Conservation (phyloP, 1,139 yeast species). For the Saccharomyces hybrid region DNA sequence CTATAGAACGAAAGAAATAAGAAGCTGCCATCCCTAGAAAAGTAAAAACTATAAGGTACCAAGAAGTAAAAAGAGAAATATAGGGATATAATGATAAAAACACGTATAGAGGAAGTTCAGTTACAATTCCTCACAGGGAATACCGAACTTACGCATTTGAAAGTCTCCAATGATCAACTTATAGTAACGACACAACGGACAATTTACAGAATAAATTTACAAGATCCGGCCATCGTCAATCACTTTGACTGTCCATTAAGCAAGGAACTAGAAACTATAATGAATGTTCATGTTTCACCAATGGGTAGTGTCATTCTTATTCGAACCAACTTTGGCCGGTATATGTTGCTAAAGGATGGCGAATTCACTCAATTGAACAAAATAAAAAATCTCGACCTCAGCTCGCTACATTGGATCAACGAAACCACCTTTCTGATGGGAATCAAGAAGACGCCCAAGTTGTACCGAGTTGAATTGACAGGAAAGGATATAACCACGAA, state of each 20-base stretch:
- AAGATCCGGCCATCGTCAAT: not conserved
- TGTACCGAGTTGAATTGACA: constrained; percentile 15
- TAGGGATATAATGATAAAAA: not conserved
- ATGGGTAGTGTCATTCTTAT: not conserved
- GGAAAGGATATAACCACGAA: not conserved
- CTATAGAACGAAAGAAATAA: not conserved
- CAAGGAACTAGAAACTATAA: not conserved
- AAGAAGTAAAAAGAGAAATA: not conserved
- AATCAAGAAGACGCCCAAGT: constrained; percentile 19
- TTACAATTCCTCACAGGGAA: not conserved
- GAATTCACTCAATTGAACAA: not conserved
- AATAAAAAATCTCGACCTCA: constrained; percentile 24
- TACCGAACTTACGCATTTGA: not conserved
- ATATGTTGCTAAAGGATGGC: not conserved
- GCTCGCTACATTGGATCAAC: constrained; percentile 17
- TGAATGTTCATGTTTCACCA: not conserved
- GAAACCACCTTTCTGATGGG: constrained; percentile 20
- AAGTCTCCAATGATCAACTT: not conserved
- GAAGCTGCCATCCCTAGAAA: not conserved
- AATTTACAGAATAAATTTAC: not conserved
- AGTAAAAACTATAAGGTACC: not conserved
- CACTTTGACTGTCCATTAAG: not conserved
- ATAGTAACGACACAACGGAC: not conserved
- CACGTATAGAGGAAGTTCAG: not conserved
- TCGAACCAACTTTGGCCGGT: not conserved